Evolutionary conservation across 805 yeast genomes (phyloP), one percentile per base, ranked within the genome.

Genomic region (Yamadazyma sp.): DNA sequence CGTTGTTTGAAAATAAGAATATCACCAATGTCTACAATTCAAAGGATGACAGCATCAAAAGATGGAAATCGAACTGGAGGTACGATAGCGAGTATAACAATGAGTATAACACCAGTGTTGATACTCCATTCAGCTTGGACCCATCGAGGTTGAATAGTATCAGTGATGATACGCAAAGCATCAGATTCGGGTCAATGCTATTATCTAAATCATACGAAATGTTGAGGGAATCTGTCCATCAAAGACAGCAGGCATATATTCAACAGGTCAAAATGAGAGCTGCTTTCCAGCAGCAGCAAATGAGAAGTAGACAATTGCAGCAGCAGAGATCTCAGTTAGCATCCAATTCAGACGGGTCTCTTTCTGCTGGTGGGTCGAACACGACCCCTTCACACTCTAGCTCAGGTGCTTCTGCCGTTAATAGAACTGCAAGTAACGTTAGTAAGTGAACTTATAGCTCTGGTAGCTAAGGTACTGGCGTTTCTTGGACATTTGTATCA

Each of bases 181-280:
- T 91, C 20, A 70, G 97, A 42, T 90, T 90, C 62, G 96, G 96
- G 6, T 78, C 95, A 5, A 89, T 89, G 96, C 62, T 91, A 21
- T 69, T 89, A 28, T 78, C 93, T 3, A 91, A 90, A 59, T 82
- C 96, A 0, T 85, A 85, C 54, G 96, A 89, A 37, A 74, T 81
- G 35, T 65, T 82, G 46, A 69, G 87, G 50, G 88, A 89, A 54
- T 83, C 90, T 14, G 79, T 85, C 38, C 73, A 78, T 52, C 80
- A 80, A 60, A 73, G 93, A 48, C 80, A 82, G 61, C 71, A 64
- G 41, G 51, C 55, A 15, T 56, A 55, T 44, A 53, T 67, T 16
- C 89, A 77, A 60, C 81, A 61, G 66, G 73, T 71, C 3, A 59
- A 67, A 44, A 57, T 64, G 56, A 52, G 73, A 37, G 71, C 70